Percentiles rank a stretch among this genome's conserved stretches.
phyloP scores from a whole-genome alignment of 2,329 filamentous ascomycete genomes.

The Tothia fuscella region DNA sequence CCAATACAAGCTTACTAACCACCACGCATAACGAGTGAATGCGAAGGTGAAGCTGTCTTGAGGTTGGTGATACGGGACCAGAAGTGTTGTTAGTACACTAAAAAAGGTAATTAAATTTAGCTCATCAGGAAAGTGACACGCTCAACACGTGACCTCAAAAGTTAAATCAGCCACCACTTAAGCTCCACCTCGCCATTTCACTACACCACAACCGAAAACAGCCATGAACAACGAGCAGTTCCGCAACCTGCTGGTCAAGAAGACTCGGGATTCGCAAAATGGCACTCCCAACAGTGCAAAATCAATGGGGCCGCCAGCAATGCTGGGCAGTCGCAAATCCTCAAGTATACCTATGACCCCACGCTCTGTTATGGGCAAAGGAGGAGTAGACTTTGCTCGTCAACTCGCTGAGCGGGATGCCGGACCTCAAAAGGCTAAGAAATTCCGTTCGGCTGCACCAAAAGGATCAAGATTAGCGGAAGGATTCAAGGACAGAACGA shows the following conservation, averaged over 20 bases:
- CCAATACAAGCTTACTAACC: too few relatives aligned
- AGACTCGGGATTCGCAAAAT: constrained; percentile 51
- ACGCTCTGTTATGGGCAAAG: constrained; percentile 52
- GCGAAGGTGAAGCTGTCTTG: too few relatives aligned
- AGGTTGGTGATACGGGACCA: too few relatives aligned
- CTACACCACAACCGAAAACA: too few relatives aligned
- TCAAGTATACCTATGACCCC: constrained; percentile 91
- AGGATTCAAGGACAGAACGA: constrained; percentile 76
- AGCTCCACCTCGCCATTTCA: too few relatives aligned
- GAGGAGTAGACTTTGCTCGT: constrained; percentile 59
- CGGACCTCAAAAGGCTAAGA: constrained; percentile 55
- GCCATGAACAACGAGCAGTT: constrained; percentile 95
- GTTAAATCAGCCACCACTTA: too few relatives aligned
- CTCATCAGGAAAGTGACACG: too few relatives aligned
- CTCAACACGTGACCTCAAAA: too few relatives aligned
- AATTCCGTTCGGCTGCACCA: constrained; percentile 65
- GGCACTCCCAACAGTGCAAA: constrained; percentile 28
- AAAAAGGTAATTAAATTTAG: too few relatives aligned
- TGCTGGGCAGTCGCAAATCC: constrained; percentile 65
- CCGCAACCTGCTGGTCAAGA: constrained; percentile 59
- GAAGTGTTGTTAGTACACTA: too few relatives aligned
- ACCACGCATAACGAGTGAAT: too few relatives aligned
- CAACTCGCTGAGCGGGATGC: constrained; percentile 67
- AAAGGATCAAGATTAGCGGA: constrained; percentile 69
- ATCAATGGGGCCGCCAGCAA: constrained; percentile 37